Conservation (phyloP, 371 early-diverging fungal species). For the Funneliformis caledonium region DNA sequence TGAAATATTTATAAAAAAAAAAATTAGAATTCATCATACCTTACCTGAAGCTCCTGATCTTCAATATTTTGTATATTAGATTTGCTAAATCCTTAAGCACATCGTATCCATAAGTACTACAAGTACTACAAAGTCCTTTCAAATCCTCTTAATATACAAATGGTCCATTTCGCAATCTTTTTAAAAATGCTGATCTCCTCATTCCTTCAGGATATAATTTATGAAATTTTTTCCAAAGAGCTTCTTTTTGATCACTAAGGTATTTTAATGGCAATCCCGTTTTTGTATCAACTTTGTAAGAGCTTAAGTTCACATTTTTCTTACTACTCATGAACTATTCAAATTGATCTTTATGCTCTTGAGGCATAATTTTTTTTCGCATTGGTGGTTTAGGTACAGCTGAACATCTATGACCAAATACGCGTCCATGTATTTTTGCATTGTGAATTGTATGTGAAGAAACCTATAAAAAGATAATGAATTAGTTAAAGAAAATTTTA, state of each 20-base stretch:
- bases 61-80: slow-evolving; percentile 10
- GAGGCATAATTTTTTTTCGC: slow-evolving; percentile 5
- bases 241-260: slow-evolving; percentile 2
- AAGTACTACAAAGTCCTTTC: neutral
- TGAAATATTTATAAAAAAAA: neutral
- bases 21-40: neutral
- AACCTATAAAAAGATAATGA: neutral
- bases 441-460: neutral
- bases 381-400: neutral
- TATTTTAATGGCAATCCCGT: slow-evolving; percentile 5
- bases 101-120: neutral
- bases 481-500: neutral
- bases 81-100: neutral
- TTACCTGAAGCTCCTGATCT: neutral
- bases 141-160: neutral
- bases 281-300: neutral
- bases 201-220: neutral
- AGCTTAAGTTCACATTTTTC: slow-evolving; percentile 1
- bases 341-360: neutral
- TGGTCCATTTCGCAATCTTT: neutral
- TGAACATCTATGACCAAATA: neutral
- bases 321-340: neutral
- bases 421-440: neutral
- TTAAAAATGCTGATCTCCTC: neutral
- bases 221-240: slow-evolving; percentile 5